These are phyloP conservation scores for Macaranga tanarius DNA, from an alignment of 441 rosid species.

Conservation along the genomic window DNA sequence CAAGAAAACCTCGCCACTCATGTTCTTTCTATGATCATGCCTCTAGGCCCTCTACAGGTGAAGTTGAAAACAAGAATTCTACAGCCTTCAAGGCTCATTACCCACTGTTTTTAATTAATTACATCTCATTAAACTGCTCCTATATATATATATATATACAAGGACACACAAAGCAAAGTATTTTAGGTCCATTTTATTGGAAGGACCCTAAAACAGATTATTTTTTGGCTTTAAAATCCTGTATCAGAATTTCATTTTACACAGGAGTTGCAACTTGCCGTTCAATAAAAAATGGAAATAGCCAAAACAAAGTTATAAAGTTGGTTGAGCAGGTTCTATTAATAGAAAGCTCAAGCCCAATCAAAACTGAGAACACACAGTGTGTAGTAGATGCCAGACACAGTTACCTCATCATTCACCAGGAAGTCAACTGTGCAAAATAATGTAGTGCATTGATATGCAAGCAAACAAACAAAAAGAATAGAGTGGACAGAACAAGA, in stretches of 20 bases:
- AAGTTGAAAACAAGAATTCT: background rate
- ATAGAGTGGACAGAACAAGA: background rate
- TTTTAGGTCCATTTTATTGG: background rate
- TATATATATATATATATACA: background rate
- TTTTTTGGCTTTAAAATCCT: background rate
- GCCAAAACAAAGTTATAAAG: background rate
- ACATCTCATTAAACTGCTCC: background rate
- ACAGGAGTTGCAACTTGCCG: no score
- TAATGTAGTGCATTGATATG: background rate
- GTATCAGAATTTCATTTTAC: background rate
- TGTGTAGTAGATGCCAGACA: background rate
- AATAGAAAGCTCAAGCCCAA: conserved; percentile 9
- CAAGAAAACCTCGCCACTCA: background rate
- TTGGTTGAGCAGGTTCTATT: background rate
- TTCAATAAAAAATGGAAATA: background rate
- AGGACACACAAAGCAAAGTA: background rate
- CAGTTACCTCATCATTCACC: background rate
- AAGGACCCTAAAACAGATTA: background rate
- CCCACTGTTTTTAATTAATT: background rate
- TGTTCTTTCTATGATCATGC: background rate
- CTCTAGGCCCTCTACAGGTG: no score
- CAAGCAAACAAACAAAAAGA: background rate
- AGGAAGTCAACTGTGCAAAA: background rate
- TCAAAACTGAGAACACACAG: background rate
- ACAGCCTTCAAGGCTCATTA: background rate